Evolutionary conservation across 164 flowering plant species (phyloP).

Genomic region (Saururus chinensis): DNA sequence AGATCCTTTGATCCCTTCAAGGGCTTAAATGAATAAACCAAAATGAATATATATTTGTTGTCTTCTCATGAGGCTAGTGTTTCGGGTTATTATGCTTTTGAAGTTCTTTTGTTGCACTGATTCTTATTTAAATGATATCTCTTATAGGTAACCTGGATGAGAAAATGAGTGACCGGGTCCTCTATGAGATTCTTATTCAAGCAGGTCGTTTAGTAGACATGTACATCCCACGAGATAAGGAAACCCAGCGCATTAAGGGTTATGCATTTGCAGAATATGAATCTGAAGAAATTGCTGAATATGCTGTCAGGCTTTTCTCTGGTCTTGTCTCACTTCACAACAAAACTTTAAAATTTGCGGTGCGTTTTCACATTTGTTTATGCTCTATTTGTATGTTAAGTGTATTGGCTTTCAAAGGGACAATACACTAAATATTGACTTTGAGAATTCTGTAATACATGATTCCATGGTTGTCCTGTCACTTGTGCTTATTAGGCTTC

Average conservation of each 20-base stretch:
- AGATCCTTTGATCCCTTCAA: too few relatives aligned
- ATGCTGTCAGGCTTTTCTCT: constrained; percentile 79
- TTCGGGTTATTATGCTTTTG: background rate
- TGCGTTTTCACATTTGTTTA: constrained; percentile 19
- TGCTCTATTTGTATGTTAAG: background rate
- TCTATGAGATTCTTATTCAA: constrained; percentile 84
- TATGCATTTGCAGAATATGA: constrained; percentile 90
- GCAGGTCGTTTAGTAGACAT: constrained; percentile 72
- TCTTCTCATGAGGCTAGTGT: background rate
- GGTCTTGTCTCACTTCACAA: constrained; percentile 74
- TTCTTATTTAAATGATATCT: background rate
- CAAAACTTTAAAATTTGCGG: constrained; percentile 67
- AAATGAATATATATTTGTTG: background rate
- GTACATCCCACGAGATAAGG: constrained; percentile 72
- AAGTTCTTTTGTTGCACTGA: background rate
- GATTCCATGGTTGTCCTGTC: too few relatives aligned
- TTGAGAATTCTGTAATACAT: too few relatives aligned
- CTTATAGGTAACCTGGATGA: constrained; percentile 83
- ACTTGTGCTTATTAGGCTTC: too few relatives aligned
- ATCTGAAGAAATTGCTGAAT: constrained; percentile 66
- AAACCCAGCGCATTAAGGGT: constrained; percentile 65
- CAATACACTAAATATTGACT: too few relatives aligned
- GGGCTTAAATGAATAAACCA: too few relatives aligned
- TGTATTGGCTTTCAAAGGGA: background rate
- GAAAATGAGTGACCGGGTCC: constrained; percentile 63